Conservation (phyloP, 192 early-diverging fungal genomes). For the Piromyces finnis region DNA sequence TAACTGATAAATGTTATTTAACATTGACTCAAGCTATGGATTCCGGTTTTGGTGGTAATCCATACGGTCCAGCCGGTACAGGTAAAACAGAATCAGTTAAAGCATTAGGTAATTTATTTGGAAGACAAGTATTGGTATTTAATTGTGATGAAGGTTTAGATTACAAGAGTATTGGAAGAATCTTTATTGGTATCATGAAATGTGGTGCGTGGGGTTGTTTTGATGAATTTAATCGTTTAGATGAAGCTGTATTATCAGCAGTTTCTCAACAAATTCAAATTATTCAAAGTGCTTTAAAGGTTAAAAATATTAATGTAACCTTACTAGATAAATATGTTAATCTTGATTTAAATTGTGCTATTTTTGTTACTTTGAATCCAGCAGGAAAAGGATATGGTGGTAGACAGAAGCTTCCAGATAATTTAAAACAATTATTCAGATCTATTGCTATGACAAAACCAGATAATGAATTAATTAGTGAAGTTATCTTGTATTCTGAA, state of each 20-base stretch:
- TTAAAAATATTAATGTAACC: conserved; percentile 8
- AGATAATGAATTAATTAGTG: conserved; percentile 35
- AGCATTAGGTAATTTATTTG: conserved; percentile 31
- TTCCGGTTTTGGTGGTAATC: conserved; percentile 40
- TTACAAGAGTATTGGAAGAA: conserved; percentile 42
- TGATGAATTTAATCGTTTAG: conserved; percentile 41
- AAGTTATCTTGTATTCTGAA: conserved; percentile 38
- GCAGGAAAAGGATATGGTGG: conserved; percentile 43
- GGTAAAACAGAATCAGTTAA: conserved; percentile 44
- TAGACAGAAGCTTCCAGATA: conserved; percentile 38
- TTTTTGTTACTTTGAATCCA: conserved; percentile 42
- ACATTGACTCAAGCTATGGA: conserved; percentile 41
- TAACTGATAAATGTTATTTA: conserved; percentile 42
- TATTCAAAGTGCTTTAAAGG: conserved; percentile 33
- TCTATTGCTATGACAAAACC: conserved; percentile 44
- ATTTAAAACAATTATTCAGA: conserved; percentile 37
- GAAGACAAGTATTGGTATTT: conserved; percentile 37
- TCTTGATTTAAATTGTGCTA: conserved; percentile 31
- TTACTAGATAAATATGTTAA: conserved; percentile 22
- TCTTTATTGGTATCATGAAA: conserved; percentile 41
- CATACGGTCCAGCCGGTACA: conserved; percentile 35
- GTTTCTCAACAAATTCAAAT: conserved; percentile 45
- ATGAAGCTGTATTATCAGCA: conserved; percentile 36
- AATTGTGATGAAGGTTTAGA: conserved; percentile 48
- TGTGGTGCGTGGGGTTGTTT: conserved; percentile 47